phyloP scores from a whole-genome alignment of 140 eudicot genomes.

The Anethum foeniculum region DNA sequence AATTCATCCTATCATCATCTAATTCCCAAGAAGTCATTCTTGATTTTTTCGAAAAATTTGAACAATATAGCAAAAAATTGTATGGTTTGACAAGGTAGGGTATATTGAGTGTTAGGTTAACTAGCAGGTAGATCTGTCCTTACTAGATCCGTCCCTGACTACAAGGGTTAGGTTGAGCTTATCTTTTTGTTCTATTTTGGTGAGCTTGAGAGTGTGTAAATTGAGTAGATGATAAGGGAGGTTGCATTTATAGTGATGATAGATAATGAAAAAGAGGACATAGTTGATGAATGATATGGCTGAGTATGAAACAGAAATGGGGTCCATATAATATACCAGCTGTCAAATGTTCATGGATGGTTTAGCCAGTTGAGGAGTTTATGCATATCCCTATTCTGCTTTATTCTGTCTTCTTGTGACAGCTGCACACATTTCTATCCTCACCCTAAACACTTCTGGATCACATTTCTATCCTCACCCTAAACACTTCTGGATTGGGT shows the following conservation, averaged over 20 bases:
- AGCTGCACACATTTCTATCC: neutral
- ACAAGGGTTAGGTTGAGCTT: neutral
- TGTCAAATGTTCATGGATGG: conserved; percentile 5
- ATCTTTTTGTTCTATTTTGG: neutral
- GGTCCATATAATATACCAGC: neutral
- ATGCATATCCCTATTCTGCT: conserved; percentile 7
- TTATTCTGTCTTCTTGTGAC: conserved; percentile 6
- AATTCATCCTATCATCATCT: conserved; percentile 1
- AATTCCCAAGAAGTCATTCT: conserved; percentile 8
- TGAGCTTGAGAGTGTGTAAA: conserved; percentile 1
- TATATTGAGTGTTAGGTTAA: neutral
- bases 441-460: too few species aligned
- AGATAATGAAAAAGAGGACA: neutral
- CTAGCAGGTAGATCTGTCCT: too few species aligned
- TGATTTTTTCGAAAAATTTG: neutral
- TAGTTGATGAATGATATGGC: neutral
- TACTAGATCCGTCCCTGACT: neutral
- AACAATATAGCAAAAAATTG: neutral
- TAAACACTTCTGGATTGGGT: neutral
- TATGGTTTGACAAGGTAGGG: neutral
- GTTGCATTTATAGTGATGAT: neutral
- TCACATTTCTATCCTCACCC: neutral
- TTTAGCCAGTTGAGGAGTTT: neutral
- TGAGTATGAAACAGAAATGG: neutral
- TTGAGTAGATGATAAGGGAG: neutral